phyloP scores from a whole-genome alignment of 495 filamentous ascomycete genomes.

The Aspergillus saccharolyticus region DNA sequence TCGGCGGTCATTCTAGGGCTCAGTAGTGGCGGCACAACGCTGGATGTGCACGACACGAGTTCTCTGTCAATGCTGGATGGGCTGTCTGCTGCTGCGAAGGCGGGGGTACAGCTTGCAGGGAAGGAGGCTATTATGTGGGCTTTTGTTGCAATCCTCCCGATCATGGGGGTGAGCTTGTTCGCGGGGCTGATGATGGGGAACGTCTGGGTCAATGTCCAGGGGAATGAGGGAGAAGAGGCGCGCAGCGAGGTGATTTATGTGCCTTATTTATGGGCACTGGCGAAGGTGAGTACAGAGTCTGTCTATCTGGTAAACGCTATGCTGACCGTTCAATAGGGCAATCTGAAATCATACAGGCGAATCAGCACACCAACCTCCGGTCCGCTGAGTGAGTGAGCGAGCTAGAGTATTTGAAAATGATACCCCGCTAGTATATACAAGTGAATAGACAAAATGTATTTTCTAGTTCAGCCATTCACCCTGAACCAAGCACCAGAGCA shows the following conservation, averaged over 20 bases:
- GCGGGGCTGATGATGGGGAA: conserved; percentile 46
- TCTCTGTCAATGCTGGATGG: conserved; percentile 18
- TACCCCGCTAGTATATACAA: not conserved
- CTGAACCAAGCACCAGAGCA: too few species aligned
- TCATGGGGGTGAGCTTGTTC: conserved; percentile 46
- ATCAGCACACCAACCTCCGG: not conserved
- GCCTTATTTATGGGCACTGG: conserved; percentile 21
- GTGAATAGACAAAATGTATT: too few species aligned
- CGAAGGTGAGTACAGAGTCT: conserved; percentile 18
- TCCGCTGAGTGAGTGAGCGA: too few species aligned
- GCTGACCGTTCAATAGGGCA: too few species aligned
- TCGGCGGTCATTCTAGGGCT: conserved; percentile 1
- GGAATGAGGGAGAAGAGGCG: not conserved
- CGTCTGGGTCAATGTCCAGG: conserved; percentile 39
- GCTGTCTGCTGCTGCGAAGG: conserved; percentile 22
- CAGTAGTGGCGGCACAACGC: conserved; percentile 5
- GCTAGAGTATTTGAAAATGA: too few species aligned
- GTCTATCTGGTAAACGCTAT: too few species aligned
- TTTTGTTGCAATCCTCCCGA: conserved; percentile 50
- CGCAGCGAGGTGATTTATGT: conserved; percentile 23
- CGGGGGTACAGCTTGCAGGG: conserved; percentile 22
- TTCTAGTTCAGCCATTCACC: too few species aligned
- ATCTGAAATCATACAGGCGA: not conserved
- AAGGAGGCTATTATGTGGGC: conserved; percentile 51
- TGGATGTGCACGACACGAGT: conserved; percentile 15